Evolutionary conservation across 2,329 filamentous ascomycete genomes (phyloP).

Genomic region (Botrytis medusae): DNA sequence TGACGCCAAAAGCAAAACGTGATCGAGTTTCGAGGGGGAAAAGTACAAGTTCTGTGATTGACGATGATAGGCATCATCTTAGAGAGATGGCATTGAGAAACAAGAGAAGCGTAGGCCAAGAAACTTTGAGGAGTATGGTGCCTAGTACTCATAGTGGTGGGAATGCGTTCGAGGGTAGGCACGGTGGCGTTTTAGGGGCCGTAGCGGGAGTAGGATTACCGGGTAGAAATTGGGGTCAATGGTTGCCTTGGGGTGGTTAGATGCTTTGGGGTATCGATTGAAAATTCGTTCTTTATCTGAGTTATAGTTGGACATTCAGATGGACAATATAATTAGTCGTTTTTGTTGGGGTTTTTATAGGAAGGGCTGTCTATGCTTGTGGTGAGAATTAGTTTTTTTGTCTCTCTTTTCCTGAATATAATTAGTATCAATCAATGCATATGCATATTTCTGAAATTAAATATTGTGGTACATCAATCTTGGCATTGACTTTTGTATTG

Average conservation of each 20-base stretch:
- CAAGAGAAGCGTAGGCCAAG: conserved; percentile 32
- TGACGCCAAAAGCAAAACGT: conserved; percentile 1
- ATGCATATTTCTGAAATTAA: background rate
- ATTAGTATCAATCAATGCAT: background rate
- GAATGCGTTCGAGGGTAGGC: background rate
- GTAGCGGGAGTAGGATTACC: conserved; percentile 15
- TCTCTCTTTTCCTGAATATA: background rate
- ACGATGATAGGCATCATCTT: conserved; percentile 26
- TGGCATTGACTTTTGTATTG: background rate
- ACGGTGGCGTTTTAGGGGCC: conserved; percentile 4
- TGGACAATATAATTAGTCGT: background rate
- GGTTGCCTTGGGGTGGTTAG: conserved; percentile 13
- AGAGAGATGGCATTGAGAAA: conserved; percentile 30
- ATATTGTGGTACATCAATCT: too few species aligned
- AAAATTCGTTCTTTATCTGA: background rate
- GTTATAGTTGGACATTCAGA: background rate
- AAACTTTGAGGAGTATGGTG: conserved; percentile 32
- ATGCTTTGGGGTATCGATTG: background rate
- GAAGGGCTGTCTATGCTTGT: background rate
- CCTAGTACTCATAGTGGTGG: conserved; percentile 29
- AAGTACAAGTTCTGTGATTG: background rate
- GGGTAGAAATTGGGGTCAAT: conserved; percentile 19
- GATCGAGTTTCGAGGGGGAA: background rate
- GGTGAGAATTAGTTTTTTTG: background rate
- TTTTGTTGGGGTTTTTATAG: background rate